Evolutionary conservation across 2,329 filamentous ascomycete species (phyloP).

Genomic region (Fusarium burgessii): DNA sequence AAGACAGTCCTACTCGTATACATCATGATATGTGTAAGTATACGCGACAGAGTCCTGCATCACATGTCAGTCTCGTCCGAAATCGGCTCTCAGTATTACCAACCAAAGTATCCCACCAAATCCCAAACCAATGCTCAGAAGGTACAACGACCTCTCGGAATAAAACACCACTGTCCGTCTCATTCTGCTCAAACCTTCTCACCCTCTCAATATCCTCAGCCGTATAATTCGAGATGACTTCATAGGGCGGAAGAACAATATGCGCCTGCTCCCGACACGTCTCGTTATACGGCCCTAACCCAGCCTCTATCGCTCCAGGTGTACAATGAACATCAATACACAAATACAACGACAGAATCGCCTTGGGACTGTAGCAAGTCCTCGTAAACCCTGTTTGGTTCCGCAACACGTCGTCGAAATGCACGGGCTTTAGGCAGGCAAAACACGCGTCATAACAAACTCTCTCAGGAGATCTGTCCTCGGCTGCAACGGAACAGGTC

Average conservation of each 20-base stretch:
- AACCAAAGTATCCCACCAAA: slow-evolving; percentile 56
- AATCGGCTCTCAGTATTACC: background rate
- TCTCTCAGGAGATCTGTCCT: slow-evolving; percentile 24
- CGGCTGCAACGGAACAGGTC: background rate
- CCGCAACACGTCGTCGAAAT: slow-evolving; percentile 49
- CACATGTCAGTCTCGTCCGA: slow-evolving; percentile 6
- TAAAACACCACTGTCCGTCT: slow-evolving; percentile 21
- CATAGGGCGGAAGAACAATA: slow-evolving; percentile 50
- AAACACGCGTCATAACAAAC: slow-evolving; percentile 53
- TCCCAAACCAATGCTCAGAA: slow-evolving; percentile 48
- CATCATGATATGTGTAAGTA: slow-evolving; percentile 50
- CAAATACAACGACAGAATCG: slow-evolving; percentile 52
- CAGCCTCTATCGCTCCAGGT: slow-evolving; percentile 38
- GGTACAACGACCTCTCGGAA: slow-evolving; percentile 53
- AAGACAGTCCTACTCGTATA: slow-evolving; percentile 51
- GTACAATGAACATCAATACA: slow-evolving; percentile 55
- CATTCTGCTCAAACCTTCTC: slow-evolving; percentile 47
- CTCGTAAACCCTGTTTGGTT: slow-evolving; percentile 33
- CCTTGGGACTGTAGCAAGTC: slow-evolving; percentile 49
- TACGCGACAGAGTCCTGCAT: slow-evolving; percentile 52
- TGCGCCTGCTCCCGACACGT: slow-evolving; percentile 49
- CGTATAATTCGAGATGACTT: slow-evolving; percentile 52
- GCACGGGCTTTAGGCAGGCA: slow-evolving; percentile 44
- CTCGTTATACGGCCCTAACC: slow-evolving; percentile 48
- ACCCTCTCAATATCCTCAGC: slow-evolving; percentile 49